phyloP scores from a whole-genome alignment of 768 basidiomycete genomes.

The Rhodotorula sphaerocarpa region DNA sequence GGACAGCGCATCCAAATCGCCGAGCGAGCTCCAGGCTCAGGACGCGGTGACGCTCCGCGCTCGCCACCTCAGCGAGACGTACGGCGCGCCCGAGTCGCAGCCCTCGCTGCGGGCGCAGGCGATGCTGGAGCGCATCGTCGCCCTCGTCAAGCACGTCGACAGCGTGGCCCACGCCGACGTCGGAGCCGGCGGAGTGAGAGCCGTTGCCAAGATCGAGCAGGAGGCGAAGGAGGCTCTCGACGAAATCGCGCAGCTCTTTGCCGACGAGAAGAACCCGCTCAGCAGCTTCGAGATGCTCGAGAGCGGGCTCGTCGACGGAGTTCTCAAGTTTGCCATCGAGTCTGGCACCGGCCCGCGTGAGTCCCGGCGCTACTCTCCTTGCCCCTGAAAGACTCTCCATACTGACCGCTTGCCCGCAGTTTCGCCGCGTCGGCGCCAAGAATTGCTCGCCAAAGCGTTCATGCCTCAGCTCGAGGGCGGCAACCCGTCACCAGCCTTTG shows the following conservation, averaged over 20 bases:
- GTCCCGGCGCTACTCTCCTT: background rate
- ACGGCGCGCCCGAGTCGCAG: slow-evolving; percentile 47
- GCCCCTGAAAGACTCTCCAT: no score
- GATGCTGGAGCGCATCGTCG: slow-evolving; percentile 50
- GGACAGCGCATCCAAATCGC: slow-evolving; percentile 46
- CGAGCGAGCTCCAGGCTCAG: slow-evolving; percentile 45
- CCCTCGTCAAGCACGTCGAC: slow-evolving; percentile 60
- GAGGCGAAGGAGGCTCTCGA: slow-evolving; percentile 57
- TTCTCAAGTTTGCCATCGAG: slow-evolving; percentile 69
- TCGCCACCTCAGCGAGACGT: slow-evolving; percentile 76
- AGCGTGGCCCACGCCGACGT: slow-evolving; percentile 26
- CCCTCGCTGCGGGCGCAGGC: slow-evolving; percentile 49
- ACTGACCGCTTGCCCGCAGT: slow-evolving; percentile 51
- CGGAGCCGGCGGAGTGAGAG: background rate
- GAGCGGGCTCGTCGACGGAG: slow-evolving; percentile 80
- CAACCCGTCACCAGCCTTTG: slow-evolving; percentile 54
- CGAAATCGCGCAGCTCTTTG: slow-evolving; percentile 72
- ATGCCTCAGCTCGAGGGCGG: slow-evolving; percentile 51
- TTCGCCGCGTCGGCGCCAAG: slow-evolving; percentile 57
- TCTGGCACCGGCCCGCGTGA: slow-evolving; percentile 19
- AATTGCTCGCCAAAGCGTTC: slow-evolving; percentile 72
- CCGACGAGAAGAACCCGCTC: slow-evolving; percentile 54
- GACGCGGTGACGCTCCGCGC: slow-evolving; percentile 90
- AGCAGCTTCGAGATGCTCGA: slow-evolving; percentile 94
- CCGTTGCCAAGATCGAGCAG: slow-evolving; percentile 53